Conservation (phyloP, 805 yeast species). For the Ogataea pilisensis region DNA sequence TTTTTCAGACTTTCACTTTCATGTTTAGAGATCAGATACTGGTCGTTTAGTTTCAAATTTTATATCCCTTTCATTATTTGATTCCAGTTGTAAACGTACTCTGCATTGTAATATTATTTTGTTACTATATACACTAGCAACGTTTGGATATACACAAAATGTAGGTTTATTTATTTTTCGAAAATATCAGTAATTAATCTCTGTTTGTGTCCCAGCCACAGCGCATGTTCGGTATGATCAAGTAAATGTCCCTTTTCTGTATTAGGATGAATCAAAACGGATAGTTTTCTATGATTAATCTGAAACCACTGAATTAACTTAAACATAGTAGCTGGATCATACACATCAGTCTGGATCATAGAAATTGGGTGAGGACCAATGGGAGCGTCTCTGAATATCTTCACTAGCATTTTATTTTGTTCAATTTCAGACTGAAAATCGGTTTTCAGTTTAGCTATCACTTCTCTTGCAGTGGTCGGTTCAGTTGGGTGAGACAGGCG, state of each 20-base stretch:
- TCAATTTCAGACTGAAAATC: constrained; percentile 26
- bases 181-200: constrained; percentile 11
- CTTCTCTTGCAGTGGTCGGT: constrained; percentile 27
- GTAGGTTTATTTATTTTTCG: background rate
- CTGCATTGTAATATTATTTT: too few relatives aligned
- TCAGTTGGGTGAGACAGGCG: constrained; percentile 33
- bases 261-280: constrained; percentile 54
- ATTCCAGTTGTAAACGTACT: too few relatives aligned
- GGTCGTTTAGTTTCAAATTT: too few relatives aligned
- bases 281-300: constrained; percentile 46
- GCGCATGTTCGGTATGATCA: constrained; percentile 52
- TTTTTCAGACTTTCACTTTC: too few relatives aligned
- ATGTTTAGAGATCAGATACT: too few relatives aligned
- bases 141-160: too few relatives aligned
- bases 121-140: too few relatives aligned
- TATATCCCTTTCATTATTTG: too few relatives aligned
- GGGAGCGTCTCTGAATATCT: constrained; percentile 43
- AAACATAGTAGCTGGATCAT: constrained; percentile 41
- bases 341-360: constrained; percentile 57
- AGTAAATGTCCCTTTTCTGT: constrained; percentile 35
- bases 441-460: constrained; percentile 21
- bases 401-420: constrained; percentile 38
- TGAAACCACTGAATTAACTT: constrained; percentile 48
- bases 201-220: constrained; percentile 48
- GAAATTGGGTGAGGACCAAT: constrained; percentile 57